phyloP scores from a whole-genome alignment of 768 basidiomycete species.

The Tephrocybe sp. region DNA sequence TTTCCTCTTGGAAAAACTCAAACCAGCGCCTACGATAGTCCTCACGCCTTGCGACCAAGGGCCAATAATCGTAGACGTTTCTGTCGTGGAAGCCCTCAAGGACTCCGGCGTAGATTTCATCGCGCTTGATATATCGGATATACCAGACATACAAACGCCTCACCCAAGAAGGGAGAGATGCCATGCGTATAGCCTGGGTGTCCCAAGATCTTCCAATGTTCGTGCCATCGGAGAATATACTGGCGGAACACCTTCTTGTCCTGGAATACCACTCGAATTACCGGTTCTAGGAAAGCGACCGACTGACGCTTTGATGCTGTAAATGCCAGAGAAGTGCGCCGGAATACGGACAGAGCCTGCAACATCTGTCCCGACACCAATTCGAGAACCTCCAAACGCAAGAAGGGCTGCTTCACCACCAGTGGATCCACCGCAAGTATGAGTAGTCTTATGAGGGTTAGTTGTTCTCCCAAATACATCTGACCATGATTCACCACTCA shows the following conservation, averaged over 20 bases:
- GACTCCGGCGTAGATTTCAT: slow-evolving; percentile 51
- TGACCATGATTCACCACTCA: slow-evolving; percentile 56
- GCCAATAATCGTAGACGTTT: slow-evolving; percentile 42
- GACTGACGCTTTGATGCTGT: slow-evolving; percentile 51
- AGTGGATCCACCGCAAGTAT: slow-evolving; percentile 63
- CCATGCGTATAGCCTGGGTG: slow-evolving; percentile 34
- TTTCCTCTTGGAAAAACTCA: slow-evolving; percentile 35
- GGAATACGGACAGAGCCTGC: slow-evolving; percentile 68
- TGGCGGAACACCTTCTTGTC: slow-evolving; percentile 56
- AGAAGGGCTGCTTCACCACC: slow-evolving; percentile 68
- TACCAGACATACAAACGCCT: slow-evolving; percentile 50
- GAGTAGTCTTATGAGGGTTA: slow-evolving; percentile 56
- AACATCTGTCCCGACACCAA: slow-evolving; percentile 69
- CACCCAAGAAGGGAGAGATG: slow-evolving; percentile 45
- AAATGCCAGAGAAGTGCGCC: slow-evolving; percentile 63
- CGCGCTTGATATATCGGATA: slow-evolving; percentile 47
- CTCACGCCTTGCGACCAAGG: slow-evolving; percentile 46
- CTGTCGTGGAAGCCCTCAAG: slow-evolving; percentile 46
- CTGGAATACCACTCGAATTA: slow-evolving; percentile 43
- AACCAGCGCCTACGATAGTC: slow-evolving; percentile 41
- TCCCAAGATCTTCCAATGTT: slow-evolving; percentile 57
- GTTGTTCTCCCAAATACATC: slow-evolving; percentile 58
- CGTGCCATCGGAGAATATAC: slow-evolving; percentile 61
- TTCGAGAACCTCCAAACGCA: slow-evolving; percentile 55
- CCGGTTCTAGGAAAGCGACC: slow-evolving; percentile 48